Evolutionary conservation across 139 green algal genomes (phyloP).

Genomic region (Trebouxia sp.): DNA sequence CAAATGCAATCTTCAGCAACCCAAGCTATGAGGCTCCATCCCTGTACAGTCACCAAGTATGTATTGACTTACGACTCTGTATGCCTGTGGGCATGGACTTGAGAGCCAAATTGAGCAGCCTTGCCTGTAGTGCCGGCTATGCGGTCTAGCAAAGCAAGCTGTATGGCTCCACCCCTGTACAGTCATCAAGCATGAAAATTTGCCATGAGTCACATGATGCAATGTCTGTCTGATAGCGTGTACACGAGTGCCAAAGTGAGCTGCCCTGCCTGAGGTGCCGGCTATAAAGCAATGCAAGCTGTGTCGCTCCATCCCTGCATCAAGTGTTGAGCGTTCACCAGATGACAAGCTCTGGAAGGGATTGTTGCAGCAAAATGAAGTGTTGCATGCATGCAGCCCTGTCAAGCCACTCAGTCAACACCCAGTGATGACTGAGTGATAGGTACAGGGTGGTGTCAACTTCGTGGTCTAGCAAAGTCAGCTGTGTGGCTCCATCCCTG

Average conservation of each 20-base stretch:
- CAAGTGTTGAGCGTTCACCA: too few species aligned
- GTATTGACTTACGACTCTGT: too few species aligned
- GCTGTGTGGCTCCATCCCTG: not conserved
- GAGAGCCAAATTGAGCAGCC: not conserved
- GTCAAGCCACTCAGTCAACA: too few species aligned
- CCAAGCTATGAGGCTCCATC: conserved; percentile 56
- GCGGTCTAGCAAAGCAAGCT: conserved; percentile 75
- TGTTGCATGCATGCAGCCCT: too few species aligned
- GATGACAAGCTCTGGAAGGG: not conserved
- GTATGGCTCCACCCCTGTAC: conserved; percentile 39
- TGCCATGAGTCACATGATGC: too few species aligned
- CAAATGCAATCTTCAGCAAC: too few species aligned
- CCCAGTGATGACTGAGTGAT: too few species aligned
- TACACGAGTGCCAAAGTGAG: not conserved
- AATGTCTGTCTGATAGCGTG: too few species aligned
- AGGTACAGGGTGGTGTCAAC: conserved; percentile 25
- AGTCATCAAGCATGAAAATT: too few species aligned
- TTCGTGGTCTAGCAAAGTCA: not conserved
- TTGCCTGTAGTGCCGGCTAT: conserved; percentile 51
- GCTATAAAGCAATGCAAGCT: conserved; percentile 50
- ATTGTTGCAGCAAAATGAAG: not conserved
- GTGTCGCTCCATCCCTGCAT: not conserved
- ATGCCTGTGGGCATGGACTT: not conserved
- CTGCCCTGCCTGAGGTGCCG: conserved; percentile 34
- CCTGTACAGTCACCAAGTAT: conserved; percentile 25